Evolutionary conservation across 139 green algal genomes (phyloP).

Genomic region (Nannochloris sp.): DNA sequence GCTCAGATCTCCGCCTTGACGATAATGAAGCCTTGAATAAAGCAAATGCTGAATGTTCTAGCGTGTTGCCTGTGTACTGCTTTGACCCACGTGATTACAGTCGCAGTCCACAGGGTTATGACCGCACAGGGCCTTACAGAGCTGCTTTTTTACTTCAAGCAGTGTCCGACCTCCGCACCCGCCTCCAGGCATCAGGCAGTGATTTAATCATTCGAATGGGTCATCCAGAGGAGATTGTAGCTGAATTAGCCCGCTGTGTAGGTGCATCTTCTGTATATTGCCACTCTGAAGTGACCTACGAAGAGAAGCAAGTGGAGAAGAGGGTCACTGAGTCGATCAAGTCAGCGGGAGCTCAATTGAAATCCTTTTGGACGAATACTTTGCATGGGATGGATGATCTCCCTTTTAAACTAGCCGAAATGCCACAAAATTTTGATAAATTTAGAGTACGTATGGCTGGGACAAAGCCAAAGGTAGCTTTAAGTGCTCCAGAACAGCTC

Average conservation of each 20-base stretch:
- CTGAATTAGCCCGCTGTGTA: constrained; percentile 10
- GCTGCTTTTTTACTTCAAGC: constrained; percentile 46
- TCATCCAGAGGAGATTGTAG: constrained; percentile 42
- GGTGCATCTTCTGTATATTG: constrained; percentile 42
- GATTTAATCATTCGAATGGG: constrained; percentile 55
- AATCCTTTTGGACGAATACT: constrained; percentile 51
- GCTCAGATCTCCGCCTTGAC: constrained; percentile 48
- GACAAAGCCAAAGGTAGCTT: constrained; percentile 14
- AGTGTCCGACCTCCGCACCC: constrained; percentile 44
- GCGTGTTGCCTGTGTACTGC: constrained; percentile 46
- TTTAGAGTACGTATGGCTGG: constrained; percentile 34
- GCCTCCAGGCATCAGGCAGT: constrained; percentile 26
- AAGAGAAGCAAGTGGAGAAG: constrained; percentile 52
- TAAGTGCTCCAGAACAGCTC: constrained; percentile 26
- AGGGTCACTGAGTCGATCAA: constrained; percentile 40
- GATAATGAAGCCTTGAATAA: constrained; percentile 45
- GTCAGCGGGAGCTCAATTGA: constrained; percentile 33
- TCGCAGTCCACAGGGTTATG: constrained; percentile 36
- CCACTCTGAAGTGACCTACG: constrained; percentile 62
- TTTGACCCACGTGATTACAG: constrained; percentile 56
- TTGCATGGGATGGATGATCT: constrained; percentile 65
- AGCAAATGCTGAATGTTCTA: constrained; percentile 24
- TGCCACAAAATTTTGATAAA: constrained; percentile 42
- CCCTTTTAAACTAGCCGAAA: constrained; percentile 49
- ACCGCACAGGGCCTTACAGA: constrained; percentile 30